Base-by-base conservation (phyloP, 2,329 filamentous ascomycete species). In the Colletotrichum costaricense region DNA sequence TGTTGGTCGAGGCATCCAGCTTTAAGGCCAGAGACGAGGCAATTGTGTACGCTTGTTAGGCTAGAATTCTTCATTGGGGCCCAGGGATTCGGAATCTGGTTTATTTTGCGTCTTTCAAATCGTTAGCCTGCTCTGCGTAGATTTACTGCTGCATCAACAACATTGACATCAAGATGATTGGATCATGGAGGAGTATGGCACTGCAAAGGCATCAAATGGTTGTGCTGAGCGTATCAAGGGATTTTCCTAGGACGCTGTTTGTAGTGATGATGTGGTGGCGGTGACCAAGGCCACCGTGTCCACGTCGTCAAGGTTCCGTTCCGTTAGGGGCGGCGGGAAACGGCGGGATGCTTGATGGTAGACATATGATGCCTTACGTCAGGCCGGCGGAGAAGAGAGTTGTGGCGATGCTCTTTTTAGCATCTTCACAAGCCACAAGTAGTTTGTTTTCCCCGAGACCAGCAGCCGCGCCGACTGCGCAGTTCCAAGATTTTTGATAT, bases 241-340 rank as follows among this genome's bases (percentile, higher is more conserved):
- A 42, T 60, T n/a, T 57, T 62, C 60, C 67, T 35, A n/a, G 46
- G 28, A 6, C 5, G 38, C 6, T 19, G 49, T 35, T n/a, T 54
- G 33, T 35, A 11, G 42, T 24, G 24, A 12, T 16, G 59, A 56
- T 66, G 67, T 58, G 38, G 60, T 66, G 67, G 58, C 62, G 42
- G 62, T 49, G 49, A 63, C 33, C 70, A 46, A 73, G 71, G 71
- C 71, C 71, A 73, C 71, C 67, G 71, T 71, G 71, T 73, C 67
- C 52, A 64, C 64, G 60, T 49, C 28, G n/a, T 26, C 12, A 33
- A 68, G n/a, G 62, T 64, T 64, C 22, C 16, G 28, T 30, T 33
- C 16, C 30, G 59, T 55, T 22, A 38, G 60, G 11, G 11, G 33
- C 14, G 62, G 60, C 52, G 33, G 59, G 59, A 49, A 42, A 56